A percentile compares a stretch with the other conserved stretches of the same genome.
Conservation (phyloP, 2,329 filamentous ascomycete genomes). For the Paecilomyces fulvus region DNA sequence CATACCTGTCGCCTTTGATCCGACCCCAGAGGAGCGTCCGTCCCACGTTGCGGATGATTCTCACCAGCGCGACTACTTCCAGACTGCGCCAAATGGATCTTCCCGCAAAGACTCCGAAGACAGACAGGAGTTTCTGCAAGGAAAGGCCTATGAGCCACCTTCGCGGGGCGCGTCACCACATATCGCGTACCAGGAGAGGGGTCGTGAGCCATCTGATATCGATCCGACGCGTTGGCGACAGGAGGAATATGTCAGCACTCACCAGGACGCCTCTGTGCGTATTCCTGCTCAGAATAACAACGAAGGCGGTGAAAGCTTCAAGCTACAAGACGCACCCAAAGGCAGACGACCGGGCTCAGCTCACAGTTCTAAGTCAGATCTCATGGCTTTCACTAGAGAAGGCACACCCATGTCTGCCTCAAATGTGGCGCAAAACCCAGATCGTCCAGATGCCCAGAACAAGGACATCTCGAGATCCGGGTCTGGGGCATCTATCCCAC, state of each 20-base stretch:
- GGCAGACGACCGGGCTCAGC: slow-evolving; percentile 45
- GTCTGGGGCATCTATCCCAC: neutral
- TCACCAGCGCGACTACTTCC: slow-evolving; percentile 52
- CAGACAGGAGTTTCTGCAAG: slow-evolving; percentile 10
- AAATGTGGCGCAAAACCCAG: slow-evolving; percentile 20
- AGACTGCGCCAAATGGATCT: slow-evolving; percentile 17
- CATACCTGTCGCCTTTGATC: slow-evolving; percentile 67
- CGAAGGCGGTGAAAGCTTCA: slow-evolving; percentile 53
- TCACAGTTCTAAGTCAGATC: slow-evolving; percentile 37
- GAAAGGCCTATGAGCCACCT: slow-evolving; percentile 22
- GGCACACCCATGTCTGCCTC: slow-evolving; percentile 33
- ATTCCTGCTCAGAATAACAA: slow-evolving; percentile 3
- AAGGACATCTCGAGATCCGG: slow-evolving; percentile 24
- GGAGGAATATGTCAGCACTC: slow-evolving; percentile 8
- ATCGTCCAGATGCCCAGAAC: slow-evolving; percentile 10
- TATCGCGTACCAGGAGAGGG: slow-evolving; percentile 84
- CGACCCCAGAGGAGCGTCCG: slow-evolving; percentile 50
- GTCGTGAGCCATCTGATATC: slow-evolving; percentile 51
- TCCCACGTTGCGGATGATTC: slow-evolving; percentile 40
- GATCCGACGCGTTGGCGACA: slow-evolving; percentile 20
- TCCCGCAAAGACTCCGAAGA: slow-evolving; percentile 18
- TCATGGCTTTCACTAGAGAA: slow-evolving; percentile 28
- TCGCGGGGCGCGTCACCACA: slow-evolving; percentile 62
- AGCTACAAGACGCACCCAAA: slow-evolving; percentile 72
- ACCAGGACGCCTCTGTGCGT: slow-evolving; percentile 1